Conservation (phyloP, 495 filamentous ascomycete genomes). For the Cercophora scortea region DNA sequence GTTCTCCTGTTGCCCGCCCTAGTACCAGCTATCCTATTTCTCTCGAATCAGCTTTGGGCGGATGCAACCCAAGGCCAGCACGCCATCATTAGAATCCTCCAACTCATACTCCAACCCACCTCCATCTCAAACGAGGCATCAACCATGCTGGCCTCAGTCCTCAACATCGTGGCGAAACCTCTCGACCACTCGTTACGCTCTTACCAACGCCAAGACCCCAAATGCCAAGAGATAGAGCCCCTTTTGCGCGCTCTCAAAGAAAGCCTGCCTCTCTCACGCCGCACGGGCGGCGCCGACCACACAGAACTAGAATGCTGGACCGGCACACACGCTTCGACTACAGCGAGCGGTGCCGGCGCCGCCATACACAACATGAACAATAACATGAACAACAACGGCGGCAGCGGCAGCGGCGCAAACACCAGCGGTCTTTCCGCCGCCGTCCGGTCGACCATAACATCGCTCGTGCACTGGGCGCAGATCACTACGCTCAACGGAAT, state of each 20-base stretch:
- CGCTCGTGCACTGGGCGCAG: slow-evolving; percentile 65
- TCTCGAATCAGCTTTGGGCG: slow-evolving; percentile 76
- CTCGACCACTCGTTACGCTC: slow-evolving; percentile 69
- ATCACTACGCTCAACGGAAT: slow-evolving; percentile 55
- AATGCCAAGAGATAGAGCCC: slow-evolving; percentile 61
- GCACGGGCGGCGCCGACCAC: slow-evolving; percentile 56
- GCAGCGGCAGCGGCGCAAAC: slow-evolving; percentile 20
- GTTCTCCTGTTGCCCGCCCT: slow-evolving; percentile 85
- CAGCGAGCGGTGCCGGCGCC: background rate
- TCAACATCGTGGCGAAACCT: slow-evolving; percentile 72
- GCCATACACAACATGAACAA: slow-evolving; percentile 40
- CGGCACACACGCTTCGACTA: slow-evolving; percentile 15
- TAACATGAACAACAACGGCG: slow-evolving; percentile 12
- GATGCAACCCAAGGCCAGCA: slow-evolving; percentile 37
- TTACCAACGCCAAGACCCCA: slow-evolving; percentile 60
- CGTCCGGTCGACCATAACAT: slow-evolving; percentile 57
- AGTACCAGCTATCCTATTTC: slow-evolving; percentile 70
- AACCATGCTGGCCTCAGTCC: slow-evolving; percentile 71
- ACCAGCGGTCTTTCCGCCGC: slow-evolving; percentile 54
- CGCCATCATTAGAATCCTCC: slow-evolving; percentile 65
- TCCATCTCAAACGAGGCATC: slow-evolving; percentile 75
- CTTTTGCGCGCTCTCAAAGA: slow-evolving; percentile 63
- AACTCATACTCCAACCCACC: slow-evolving; percentile 65
- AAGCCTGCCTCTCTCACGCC: slow-evolving; percentile 55
- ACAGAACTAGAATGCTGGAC: slow-evolving; percentile 75